Conservation (phyloP, 345 rosid genomes). For the Microthlaspi erraticum region DNA sequence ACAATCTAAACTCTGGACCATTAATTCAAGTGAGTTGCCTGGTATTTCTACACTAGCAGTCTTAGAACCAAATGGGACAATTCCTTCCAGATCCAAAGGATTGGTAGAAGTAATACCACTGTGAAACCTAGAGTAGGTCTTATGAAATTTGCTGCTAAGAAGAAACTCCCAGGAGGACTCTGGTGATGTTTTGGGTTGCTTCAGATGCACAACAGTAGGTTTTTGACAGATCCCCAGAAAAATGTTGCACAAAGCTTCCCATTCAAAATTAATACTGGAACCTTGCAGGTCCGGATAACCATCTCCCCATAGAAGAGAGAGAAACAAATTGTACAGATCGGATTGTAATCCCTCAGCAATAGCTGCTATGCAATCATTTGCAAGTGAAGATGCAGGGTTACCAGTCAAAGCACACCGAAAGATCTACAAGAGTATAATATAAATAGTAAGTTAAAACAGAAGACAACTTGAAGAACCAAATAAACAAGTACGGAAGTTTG, state of each 20-base stretch:
- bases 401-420: conserved; percentile 79
- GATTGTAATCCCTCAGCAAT: conserved; percentile 85
- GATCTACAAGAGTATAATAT: conserved; percentile 53
- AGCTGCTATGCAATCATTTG: conserved; percentile 82
- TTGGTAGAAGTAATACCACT: conserved; percentile 47
- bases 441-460: conserved; percentile 17
- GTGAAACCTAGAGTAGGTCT: conserved; percentile 58
- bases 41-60: conserved; percentile 45
- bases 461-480: conserved; percentile 30
- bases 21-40: conserved; percentile 51
- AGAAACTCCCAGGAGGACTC: conserved; percentile 90
- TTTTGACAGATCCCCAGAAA: conserved; percentile 68
- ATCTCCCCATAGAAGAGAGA: conserved; percentile 87
- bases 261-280: conserved; percentile 64
- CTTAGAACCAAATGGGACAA: conserved; percentile 44
- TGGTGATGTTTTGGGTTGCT: conserved; percentile 42
- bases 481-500: conserved; percentile 23
- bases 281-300: conserved; percentile 53
- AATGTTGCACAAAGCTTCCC: conserved; percentile 69
- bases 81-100: conserved; percentile 43
- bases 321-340: conserved; percentile 71
- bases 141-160: conserved; percentile 79
- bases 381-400: conserved; percentile 80
- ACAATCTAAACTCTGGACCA: conserved; percentile 69
- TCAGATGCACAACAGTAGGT: conserved; percentile 47